phyloP scores from a whole-genome alignment of 2,329 filamentous ascomycete species.

The Trichoderma koningiopsis region DNA sequence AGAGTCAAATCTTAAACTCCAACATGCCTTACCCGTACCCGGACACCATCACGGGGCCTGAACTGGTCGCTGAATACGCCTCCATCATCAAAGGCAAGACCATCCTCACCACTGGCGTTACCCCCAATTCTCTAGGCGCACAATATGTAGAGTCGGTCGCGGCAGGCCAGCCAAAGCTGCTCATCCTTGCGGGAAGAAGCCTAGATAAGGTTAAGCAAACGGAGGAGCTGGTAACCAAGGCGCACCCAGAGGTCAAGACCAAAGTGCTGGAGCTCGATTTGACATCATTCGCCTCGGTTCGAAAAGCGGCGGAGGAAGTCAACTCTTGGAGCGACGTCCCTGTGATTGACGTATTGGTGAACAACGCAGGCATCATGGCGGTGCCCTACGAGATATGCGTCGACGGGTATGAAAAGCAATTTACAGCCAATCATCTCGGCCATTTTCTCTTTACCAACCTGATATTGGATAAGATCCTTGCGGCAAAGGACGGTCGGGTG shows the following conservation, averaged over 20 bases:
- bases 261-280: slow-evolving; percentile 43
- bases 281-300: slow-evolving; percentile 40
- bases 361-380: slow-evolving; percentile 49
- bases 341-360: slow-evolving; percentile 44
- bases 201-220: slow-evolving; percentile 44
- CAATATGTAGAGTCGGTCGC: slow-evolving; percentile 44
- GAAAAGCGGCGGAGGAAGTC: slow-evolving; percentile 42
- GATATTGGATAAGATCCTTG: slow-evolving; percentile 47
- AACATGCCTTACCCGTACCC: slow-evolving; percentile 23
- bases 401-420: slow-evolving; percentile 48
- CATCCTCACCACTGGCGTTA: slow-evolving; percentile 48
- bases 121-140: slow-evolving; percentile 44
- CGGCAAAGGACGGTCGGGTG: slow-evolving; percentile 39
- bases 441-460: slow-evolving; percentile 52
- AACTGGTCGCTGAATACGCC: slow-evolving; percentile 36
- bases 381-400: slow-evolving; percentile 37
- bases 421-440: slow-evolving; percentile 49
- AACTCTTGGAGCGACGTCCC: slow-evolving; percentile 30
- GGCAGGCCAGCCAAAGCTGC: slow-evolving; percentile 42
- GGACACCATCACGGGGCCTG: slow-evolving; percentile 23
- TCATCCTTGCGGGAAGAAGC: slow-evolving; percentile 52
- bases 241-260: slow-evolving; percentile 38
- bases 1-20: neutral
- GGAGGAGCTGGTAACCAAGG: slow-evolving; percentile 39
- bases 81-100: slow-evolving; percentile 41